Conservation (phyloP, 768 basidiomycete genomes). For the Asterophora lycoperdoides region DNA sequence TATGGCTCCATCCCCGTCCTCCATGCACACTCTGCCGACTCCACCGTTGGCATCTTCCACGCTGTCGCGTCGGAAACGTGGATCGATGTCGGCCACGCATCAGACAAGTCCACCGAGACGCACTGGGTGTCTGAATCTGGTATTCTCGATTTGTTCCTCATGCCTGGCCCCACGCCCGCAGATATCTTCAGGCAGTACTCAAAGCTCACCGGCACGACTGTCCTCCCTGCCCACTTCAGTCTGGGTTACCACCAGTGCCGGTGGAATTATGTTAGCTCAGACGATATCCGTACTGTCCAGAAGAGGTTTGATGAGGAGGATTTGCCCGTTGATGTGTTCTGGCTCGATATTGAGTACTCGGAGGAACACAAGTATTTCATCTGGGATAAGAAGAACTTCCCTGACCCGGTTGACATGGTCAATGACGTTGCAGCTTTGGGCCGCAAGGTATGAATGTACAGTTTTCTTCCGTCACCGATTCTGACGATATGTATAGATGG, state of each 20-base stretch:
- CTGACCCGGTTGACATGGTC: slow-evolving; percentile 91
- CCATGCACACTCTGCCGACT: slow-evolving; percentile 85
- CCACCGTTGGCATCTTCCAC: slow-evolving; percentile 89
- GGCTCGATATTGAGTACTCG: slow-evolving; percentile 96
- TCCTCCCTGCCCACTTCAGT: slow-evolving; percentile 88
- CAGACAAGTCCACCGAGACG: slow-evolving; percentile 68
- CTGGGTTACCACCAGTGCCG: slow-evolving; percentile 96
- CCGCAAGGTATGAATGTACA: slow-evolving; percentile 59
- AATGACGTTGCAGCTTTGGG: slow-evolving; percentile 81
- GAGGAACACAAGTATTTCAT: slow-evolving; percentile 96
- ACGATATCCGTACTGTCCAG: slow-evolving; percentile 83
- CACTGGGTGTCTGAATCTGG: slow-evolving; percentile 99
- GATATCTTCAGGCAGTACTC: slow-evolving; percentile 87
- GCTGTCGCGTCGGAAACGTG: slow-evolving; percentile 89
- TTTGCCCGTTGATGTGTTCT: slow-evolving; percentile 94
- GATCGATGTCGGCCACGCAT: slow-evolving; percentile 81
- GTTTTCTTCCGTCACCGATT: neutral
- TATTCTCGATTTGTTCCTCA: slow-evolving; percentile 89
- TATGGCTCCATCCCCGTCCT: slow-evolving; percentile 92
- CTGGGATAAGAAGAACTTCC: slow-evolving; percentile 91
- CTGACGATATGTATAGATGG: slow-evolving; percentile 62
- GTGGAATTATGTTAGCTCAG: slow-evolving; percentile 94
- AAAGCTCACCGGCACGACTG: slow-evolving; percentile 76
- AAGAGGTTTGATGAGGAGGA: slow-evolving; percentile 88
- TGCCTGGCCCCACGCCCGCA: slow-evolving; percentile 84